Evolutionary conservation across 495 filamentous ascomycete species (phyloP).

Genomic region (Xylaria curta): DNA sequence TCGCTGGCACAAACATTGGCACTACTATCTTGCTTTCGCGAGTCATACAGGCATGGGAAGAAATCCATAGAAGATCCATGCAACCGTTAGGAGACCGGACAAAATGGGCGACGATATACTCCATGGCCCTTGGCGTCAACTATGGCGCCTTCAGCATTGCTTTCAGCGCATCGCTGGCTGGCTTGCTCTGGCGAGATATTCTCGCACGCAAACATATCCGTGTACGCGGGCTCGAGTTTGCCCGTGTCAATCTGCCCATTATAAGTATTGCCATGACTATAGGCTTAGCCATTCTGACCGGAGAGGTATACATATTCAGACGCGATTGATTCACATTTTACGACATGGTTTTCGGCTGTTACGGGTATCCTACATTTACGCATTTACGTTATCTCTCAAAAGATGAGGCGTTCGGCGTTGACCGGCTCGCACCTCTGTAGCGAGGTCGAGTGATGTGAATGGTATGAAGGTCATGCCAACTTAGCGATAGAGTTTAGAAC

Average conservation of each 20-base stretch:
- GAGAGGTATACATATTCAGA: slow-evolving; percentile 61
- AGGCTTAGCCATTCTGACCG: slow-evolving; percentile 62
- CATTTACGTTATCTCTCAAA: not conserved
- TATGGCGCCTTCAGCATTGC: slow-evolving; percentile 72
- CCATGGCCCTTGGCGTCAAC: slow-evolving; percentile 72
- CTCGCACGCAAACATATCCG: slow-evolving; percentile 66
- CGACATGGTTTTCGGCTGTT: not conserved
- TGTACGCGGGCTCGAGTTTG: slow-evolving; percentile 64
- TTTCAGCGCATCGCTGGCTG: slow-evolving; percentile 70
- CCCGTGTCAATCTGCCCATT: slow-evolving; percentile 68
- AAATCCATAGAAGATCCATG: slow-evolving; percentile 55
- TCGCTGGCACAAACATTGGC: slow-evolving; percentile 73
- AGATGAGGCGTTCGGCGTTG: not conserved
- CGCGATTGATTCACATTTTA: slow-evolving; percentile 13
- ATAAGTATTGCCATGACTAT: slow-evolving; percentile 70
- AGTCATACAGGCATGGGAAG: slow-evolving; percentile 67
- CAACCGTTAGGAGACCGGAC: slow-evolving; percentile 60
- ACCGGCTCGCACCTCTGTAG: not conserved
- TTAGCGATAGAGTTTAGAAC: not conserved
- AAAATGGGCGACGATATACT: slow-evolving; percentile 71
- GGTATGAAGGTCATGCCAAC: not conserved
- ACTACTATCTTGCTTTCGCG: slow-evolving; percentile 71
- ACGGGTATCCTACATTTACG: not conserved
- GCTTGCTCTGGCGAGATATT: slow-evolving; percentile 71
- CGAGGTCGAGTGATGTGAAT: not conserved